Base-by-base conservation (phyloP, 2,329 filamentous ascomycete genomes). In the Cadophora sp. region DNA sequence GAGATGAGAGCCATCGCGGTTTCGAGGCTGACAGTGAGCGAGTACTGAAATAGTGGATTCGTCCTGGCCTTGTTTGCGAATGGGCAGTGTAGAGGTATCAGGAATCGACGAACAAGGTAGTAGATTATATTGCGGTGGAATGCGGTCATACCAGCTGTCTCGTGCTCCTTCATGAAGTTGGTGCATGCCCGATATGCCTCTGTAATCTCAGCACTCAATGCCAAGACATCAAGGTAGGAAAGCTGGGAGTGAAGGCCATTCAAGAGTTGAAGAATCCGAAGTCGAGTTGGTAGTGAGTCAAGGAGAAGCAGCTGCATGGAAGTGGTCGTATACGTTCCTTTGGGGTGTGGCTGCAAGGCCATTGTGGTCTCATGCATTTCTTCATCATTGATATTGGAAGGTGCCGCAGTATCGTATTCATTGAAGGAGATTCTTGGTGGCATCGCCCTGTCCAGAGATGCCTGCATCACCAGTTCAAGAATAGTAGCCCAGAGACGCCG, bases 61-160 rank as follows among this genome's bases (percentile, higher is more conserved):
- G 71, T 68, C 7, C 73, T 78, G 18, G 82, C 80, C 64, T 79
- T 75, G 55, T 69, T 76, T 58, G 80, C 80, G 72, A 83, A 85
- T 0, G 81, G 77, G 20, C 79, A 81, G 70, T 89, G 85, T 0
- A 89, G 77, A 1, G 82, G 79, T 14, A 88, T 80, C 4, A 87
- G 68, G 70, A 87, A 87, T 18, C 86, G 83, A 11, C 83, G 82
- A 11, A 85, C 76, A 0, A 86, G 76, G 58, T 82, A 82, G 51
- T 85, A 80, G 39, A 85, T 75, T 9, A 87, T 73, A 66, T 84
- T 84, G 2, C 79, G 75, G 59, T 83, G 80, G 66, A 85, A 85
- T 41, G 50, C 18, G 18, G 75, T 77, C n/a, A 75, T 14, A 1
- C 43, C 36, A 8, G 16, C n/a, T n/a, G n/a, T n/a, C n/a, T 45